Evolutionary conservation across 805 yeast species (phyloP).

Genomic region (Lipomyces lipofer): DNA sequence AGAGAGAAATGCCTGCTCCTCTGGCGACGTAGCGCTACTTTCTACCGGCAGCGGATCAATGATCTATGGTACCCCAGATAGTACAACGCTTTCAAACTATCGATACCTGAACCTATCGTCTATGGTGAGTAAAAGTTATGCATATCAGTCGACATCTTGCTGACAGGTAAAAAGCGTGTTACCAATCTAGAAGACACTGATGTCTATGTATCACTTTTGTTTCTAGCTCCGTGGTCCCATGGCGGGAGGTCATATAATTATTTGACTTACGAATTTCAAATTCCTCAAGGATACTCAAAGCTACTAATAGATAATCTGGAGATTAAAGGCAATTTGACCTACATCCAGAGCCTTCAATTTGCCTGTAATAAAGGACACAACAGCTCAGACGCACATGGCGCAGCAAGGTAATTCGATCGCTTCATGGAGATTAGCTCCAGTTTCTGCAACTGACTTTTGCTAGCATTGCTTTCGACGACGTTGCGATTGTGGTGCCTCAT

Average conservation of each 20-base stretch:
- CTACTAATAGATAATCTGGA: neutral
- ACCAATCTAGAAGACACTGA: neutral
- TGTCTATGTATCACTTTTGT: neutral
- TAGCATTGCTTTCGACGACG: slow-evolving; percentile 1
- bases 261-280: neutral
- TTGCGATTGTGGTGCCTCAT: neutral
- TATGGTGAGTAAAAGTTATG: neutral
- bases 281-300: neutral
- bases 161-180: neutral
- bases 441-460: neutral
- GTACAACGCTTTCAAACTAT: neutral
- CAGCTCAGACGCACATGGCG: neutral
- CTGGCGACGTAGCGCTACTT: neutral
- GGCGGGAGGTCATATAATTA: neutral
- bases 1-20: neutral
- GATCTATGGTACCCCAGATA: neutral
- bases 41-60: neutral
- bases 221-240: neutral
- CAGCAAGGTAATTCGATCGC: neutral
- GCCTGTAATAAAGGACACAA: neutral
- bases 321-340: neutral
- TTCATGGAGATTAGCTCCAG: neutral
- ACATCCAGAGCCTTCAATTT: neutral
- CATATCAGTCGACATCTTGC: neutral
- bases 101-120: slow-evolving; percentile 4